Conservation (phyloP, 1,284 basidiomycete genomes). For the Ustilago crameri region DNA sequence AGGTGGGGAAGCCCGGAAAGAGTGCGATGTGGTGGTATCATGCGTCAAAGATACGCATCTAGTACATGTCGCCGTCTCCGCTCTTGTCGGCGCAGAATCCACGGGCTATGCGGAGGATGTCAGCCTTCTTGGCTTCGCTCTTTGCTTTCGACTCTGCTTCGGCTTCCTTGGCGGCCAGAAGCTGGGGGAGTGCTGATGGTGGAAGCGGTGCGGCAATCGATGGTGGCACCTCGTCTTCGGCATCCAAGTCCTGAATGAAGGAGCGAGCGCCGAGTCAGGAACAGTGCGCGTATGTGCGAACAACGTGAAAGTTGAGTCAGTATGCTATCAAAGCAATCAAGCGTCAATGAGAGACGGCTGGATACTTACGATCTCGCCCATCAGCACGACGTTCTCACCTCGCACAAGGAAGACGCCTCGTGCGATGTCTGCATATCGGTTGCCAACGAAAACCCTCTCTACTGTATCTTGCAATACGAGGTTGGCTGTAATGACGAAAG, state of each 20-base stretch:
- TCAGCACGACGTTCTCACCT: slow-evolving; percentile 96
- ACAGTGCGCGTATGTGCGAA: no score
- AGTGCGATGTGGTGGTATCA: slow-evolving; percentile 7
- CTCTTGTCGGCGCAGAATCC: slow-evolving; percentile 66
- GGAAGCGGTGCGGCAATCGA: slow-evolving; percentile 58
- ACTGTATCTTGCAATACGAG: slow-evolving; percentile 75
- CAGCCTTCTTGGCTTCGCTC: slow-evolving; percentile 58
- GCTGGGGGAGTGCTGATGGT: slow-evolving; percentile 51
- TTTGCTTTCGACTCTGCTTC: slow-evolving; percentile 57
- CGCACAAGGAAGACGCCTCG: slow-evolving; percentile 91
- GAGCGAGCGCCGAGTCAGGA: no score
- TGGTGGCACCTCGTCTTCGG: slow-evolving; percentile 63
- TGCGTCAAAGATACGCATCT: slow-evolving; percentile 5
- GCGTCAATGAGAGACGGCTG: no score
- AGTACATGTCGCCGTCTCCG: slow-evolving; percentile 65
- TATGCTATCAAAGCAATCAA: background rate
- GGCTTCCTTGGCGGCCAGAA: slow-evolving; percentile 53
- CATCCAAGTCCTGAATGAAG: slow-evolving; percentile 56
- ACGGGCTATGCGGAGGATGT: slow-evolving; percentile 52
- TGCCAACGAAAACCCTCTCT: slow-evolving; percentile 78
- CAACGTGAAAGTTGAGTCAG: no score
- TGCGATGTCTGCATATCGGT: slow-evolving; percentile 80
- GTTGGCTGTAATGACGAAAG: slow-evolving; percentile 78
- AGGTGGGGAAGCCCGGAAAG: background rate
- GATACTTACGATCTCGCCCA: slow-evolving; percentile 92